A percentile compares a stretch with the other conserved stretches of the same genome.
Evolutionary conservation across 192 early-diverging fungal genomes (phyloP).

Genomic region (Coemansia sp.): DNA sequence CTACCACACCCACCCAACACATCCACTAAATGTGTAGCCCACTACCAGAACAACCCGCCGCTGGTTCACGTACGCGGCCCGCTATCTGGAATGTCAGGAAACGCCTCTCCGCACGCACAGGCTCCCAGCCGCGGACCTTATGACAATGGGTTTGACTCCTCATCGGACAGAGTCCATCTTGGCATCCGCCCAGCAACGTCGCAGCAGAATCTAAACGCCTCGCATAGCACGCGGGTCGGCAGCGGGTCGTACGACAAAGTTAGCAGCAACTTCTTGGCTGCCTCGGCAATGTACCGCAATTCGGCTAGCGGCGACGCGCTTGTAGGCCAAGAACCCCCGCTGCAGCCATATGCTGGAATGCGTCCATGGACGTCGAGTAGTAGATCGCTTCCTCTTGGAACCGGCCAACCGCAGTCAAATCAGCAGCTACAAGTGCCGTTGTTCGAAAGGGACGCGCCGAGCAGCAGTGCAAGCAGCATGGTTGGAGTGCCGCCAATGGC

Average conservation of each 20-base stretch:
- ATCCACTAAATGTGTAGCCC: slow-evolving; percentile 23
- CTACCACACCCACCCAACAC: neutral
- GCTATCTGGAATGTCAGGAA: slow-evolving; percentile 10
- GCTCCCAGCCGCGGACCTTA: neutral
- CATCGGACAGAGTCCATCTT: slow-evolving; percentile 27
- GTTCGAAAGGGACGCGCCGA: slow-evolving; percentile 32
- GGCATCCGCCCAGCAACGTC: slow-evolving; percentile 8
- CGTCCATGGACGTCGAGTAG: slow-evolving; percentile 46
- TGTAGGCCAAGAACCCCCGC: slow-evolving; percentile 4
- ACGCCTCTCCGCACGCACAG: slow-evolving; percentile 15
- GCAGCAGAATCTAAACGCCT: slow-evolving; percentile 15
- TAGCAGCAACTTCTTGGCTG: slow-evolving; percentile 2
- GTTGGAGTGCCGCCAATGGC: slow-evolving; percentile 41
- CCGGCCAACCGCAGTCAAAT: neutral
- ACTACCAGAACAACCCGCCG: slow-evolving; percentile 3
- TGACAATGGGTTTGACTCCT: slow-evolving; percentile 46
- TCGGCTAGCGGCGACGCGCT: slow-evolving; percentile 36
- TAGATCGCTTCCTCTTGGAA: slow-evolving; percentile 37
- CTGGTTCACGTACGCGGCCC: slow-evolving; percentile 1
- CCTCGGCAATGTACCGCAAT: slow-evolving; percentile 22
- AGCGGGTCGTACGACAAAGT: slow-evolving; percentile 6
- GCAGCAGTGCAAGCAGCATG: slow-evolving; percentile 46
- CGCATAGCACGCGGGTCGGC: slow-evolving; percentile 1
- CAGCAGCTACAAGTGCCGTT: slow-evolving; percentile 12
- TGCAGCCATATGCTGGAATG: slow-evolving; percentile 21